Evolutionary conservation across 2,329 filamentous ascomycete species (phyloP).

Genomic region (Calonectria hongkongensis): DNA sequence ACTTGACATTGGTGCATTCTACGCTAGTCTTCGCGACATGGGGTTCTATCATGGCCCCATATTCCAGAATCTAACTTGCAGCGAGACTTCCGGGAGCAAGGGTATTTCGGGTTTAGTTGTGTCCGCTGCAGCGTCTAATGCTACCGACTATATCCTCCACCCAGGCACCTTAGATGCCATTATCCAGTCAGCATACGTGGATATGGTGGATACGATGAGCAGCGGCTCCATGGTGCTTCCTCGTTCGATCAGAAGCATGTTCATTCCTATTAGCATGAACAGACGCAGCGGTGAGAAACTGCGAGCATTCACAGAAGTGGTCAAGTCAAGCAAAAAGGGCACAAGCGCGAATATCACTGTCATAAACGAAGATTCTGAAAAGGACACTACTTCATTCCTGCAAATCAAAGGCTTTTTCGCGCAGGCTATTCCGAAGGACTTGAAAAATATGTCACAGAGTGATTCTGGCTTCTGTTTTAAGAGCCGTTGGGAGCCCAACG

Average conservation of each 20-base stretch:
- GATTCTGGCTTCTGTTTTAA: conserved; percentile 4
- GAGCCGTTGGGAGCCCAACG: conserved; percentile 9
- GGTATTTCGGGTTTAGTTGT: conserved; percentile 2
- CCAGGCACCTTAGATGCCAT: conserved; percentile 9
- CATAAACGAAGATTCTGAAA: conserved; percentile 9
- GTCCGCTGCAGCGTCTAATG: background rate
- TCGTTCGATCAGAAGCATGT: conserved; percentile 8
- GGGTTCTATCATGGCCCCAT: background rate
- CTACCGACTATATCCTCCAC: conserved; percentile 8
- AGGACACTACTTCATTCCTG: conserved; percentile 1
- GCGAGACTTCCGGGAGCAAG: background rate
- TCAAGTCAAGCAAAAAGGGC: conserved; percentile 6
- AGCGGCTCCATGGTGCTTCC: conserved; percentile 1
- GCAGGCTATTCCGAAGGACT: conserved; percentile 8
- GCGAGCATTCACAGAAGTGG: background rate
- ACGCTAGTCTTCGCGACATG: background rate
- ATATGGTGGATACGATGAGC: conserved; percentile 6
- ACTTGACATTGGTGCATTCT: conserved; percentile 1
- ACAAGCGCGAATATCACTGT: background rate
- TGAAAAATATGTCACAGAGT: background rate
- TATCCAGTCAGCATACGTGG: conserved; percentile 15
- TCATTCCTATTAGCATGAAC: background rate
- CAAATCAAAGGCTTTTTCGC: conserved; percentile 10
- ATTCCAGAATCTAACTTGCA: conserved; percentile 8
- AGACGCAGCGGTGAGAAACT: conserved; percentile 8